Evolutionary conservation across 2,329 filamentous ascomycete species (phyloP).

Genomic region (Aspergillus fructus): DNA sequence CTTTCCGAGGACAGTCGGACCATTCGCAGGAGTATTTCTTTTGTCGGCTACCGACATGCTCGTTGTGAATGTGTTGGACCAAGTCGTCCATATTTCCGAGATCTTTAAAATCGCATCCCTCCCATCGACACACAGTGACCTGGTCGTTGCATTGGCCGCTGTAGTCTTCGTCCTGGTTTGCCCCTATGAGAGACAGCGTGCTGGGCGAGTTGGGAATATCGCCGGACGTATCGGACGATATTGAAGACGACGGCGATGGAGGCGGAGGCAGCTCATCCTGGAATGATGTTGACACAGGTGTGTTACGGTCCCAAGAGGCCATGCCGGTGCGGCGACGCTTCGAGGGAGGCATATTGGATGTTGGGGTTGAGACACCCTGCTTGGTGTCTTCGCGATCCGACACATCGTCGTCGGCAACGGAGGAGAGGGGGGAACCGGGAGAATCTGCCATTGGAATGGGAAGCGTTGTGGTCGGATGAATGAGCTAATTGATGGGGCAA

Average conservation of each 20-base stretch:
- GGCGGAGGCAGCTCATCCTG: slow-evolving; percentile 40
- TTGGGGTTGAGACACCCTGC: slow-evolving; percentile 49
- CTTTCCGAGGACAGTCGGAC: slow-evolving; percentile 84
- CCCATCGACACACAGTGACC: slow-evolving; percentile 76
- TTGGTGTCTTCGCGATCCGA: slow-evolving; percentile 55
- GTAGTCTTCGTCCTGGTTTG: slow-evolving; percentile 57
- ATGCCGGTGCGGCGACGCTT: slow-evolving; percentile 49
- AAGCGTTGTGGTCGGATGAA: neutral
- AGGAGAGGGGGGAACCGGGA: slow-evolving; percentile 63
- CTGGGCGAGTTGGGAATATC: slow-evolving; percentile 73
- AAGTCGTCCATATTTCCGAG: slow-evolving; percentile 77
- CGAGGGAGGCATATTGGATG: slow-evolving; percentile 44
- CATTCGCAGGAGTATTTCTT: slow-evolving; percentile 99
- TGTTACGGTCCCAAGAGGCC: slow-evolving; percentile 49
- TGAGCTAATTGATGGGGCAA: slow-evolving; percentile 5
- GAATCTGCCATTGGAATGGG: slow-evolving; percentile 50
- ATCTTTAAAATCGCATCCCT: slow-evolving; percentile 69
- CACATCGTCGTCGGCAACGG: slow-evolving; percentile 63
- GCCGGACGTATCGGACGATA: slow-evolving; percentile 88
- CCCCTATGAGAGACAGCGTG: slow-evolving; percentile 44
- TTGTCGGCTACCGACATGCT: slow-evolving; percentile 88
- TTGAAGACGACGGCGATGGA: slow-evolving; percentile 61
- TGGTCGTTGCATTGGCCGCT: slow-evolving; percentile 72
- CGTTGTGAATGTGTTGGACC: slow-evolving; percentile 83
- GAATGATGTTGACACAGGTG: slow-evolving; percentile 46